Percentiles rank a stretch among this genome's conserved stretches.
These are phyloP conservation scores for Wickerhamiella dianesei DNA, from an alignment of 805 yeast genomes.

Conservation along the genomic window DNA sequence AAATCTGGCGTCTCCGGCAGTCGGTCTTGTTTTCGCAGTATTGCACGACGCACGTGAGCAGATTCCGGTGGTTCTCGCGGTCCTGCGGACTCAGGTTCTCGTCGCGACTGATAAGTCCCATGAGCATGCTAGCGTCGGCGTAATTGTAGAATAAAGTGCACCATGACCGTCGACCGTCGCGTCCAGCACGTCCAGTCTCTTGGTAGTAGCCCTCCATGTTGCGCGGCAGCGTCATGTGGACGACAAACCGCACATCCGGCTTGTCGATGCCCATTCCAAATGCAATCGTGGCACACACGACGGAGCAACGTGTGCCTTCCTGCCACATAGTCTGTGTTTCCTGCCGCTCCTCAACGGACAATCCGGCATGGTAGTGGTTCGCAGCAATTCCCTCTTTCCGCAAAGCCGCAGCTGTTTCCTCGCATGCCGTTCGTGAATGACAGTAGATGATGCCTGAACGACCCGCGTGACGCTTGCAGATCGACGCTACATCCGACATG, in stretches of 20 bases:
- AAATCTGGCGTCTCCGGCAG: conserved; percentile 77
- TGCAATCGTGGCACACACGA: conserved; percentile 94
- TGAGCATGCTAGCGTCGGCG: conserved; percentile 65
- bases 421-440: conserved; percentile 81
- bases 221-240: conserved; percentile 78
- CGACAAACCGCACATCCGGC: conserved; percentile 84
- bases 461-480: conserved; percentile 32
- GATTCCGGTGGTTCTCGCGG: conserved; percentile 62
- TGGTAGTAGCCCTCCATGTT: conserved; percentile 93
- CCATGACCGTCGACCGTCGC: conserved; percentile 75
- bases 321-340: conserved; percentile 78
- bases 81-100: conserved; percentile 47
- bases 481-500: conserved; percentile 9
- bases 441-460: conserved; percentile 87
- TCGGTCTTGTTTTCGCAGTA: conserved; percentile 86
- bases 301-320: conserved; percentile 39
- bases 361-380: conserved; percentile 88
- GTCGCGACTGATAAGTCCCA: conserved; percentile 66
- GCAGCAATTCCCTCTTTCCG: conserved; percentile 42
- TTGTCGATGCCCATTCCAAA: conserved; percentile 99
- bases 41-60: conserved; percentile 70
- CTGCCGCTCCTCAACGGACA: conserved; percentile 62
- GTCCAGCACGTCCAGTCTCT: conserved; percentile 96
- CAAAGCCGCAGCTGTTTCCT: conserved; percentile 55
- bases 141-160: conserved; percentile 75